Conservation (phyloP, 495 filamentous ascomycete genomes). For the Schizothecium vesticola region DNA sequence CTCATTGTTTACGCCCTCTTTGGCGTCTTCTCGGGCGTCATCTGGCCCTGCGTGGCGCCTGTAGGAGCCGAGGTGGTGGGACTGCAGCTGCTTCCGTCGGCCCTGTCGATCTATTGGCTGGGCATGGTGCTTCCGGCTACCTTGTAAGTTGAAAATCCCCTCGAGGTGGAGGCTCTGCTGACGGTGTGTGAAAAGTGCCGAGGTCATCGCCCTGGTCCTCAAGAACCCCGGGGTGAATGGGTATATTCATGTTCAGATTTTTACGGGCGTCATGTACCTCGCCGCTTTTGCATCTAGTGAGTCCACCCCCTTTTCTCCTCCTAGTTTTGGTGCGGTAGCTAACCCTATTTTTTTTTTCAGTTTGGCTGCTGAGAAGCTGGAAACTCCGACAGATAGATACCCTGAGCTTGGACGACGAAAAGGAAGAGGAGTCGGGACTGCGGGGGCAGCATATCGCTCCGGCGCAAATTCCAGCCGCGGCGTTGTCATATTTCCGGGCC, state of each 20-base stretch:
- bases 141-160: conserved; percentile 32
- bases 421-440: conserved; percentile 23
- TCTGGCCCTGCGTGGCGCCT: conserved; percentile 57
- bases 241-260: conserved; percentile 39
- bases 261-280: conserved; percentile 35
- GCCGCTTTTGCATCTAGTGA: conserved; percentile 35
- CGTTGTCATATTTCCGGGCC: conserved; percentile 8
- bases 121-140: conserved; percentile 66
- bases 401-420: conserved; percentile 24
- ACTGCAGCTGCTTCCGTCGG: conserved; percentile 62
- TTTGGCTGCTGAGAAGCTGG: conserved; percentile 41
- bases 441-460: neutral
- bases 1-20: conserved; percentile 68
- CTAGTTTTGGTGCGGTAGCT: neutral
- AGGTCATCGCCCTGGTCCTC: conserved; percentile 69
- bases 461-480: neutral
- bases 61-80: conserved; percentile 76
- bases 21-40: conserved; percentile 65
- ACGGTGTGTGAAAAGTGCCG: conserved; percentile 37
- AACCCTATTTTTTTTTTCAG: conserved; percentile 11
- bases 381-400: conserved; percentile 37
- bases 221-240: conserved; percentile 38
- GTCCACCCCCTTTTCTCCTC: neutral
- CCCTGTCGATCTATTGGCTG: conserved; percentile 72
- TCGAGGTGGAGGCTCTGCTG: neutral